Percentiles rank a stretch among this genome's conserved stretches.
Evolutionary conservation across 768 basidiomycete species (phyloP).

Genomic region (Agaricus subrufescens): DNA sequence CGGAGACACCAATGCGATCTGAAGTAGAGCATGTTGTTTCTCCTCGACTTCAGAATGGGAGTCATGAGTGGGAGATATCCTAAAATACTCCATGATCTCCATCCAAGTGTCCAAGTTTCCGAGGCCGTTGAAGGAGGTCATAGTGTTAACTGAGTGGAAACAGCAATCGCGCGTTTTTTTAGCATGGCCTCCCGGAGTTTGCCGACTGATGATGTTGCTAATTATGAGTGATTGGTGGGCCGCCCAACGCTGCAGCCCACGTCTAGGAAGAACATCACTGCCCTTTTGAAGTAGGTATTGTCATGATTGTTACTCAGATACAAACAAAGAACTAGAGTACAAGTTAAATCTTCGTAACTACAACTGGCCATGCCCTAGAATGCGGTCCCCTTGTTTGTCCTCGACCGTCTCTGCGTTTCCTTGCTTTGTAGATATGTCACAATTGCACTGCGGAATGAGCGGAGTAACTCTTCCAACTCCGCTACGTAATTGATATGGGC

Average conservation of each 20-base stretch:
- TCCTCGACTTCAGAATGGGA: neutral
- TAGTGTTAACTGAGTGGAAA: neutral
- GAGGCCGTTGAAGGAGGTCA: conserved; percentile 5
- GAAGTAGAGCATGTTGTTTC: neutral
- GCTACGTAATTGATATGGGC: neutral
- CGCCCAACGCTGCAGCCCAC: too few species aligned
- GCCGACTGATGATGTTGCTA: too few species aligned
- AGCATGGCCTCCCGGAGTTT: too few species aligned
- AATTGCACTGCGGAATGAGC: neutral
- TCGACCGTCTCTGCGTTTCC: neutral
- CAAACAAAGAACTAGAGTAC: too few species aligned
- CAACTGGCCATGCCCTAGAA: too few species aligned
- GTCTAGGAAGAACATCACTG: too few species aligned
- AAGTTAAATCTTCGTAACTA: too few species aligned
- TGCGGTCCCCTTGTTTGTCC: neutral
- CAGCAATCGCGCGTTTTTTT: too few species aligned
- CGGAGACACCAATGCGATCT: neutral
- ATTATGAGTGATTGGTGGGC: too few species aligned
- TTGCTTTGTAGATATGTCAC: neutral
- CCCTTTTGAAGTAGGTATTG: too few species aligned
- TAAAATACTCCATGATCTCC: conserved; percentile 1
- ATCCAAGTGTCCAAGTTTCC: conserved; percentile 2
- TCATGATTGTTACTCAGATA: too few species aligned
- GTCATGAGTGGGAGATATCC: neutral
- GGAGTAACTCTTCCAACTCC: neutral